A percentile compares a stretch with the other conserved stretches of the same genome.
phyloP scores from a whole-genome alignment of 257 asterid genomes.

The Primulina eburnea region DNA sequence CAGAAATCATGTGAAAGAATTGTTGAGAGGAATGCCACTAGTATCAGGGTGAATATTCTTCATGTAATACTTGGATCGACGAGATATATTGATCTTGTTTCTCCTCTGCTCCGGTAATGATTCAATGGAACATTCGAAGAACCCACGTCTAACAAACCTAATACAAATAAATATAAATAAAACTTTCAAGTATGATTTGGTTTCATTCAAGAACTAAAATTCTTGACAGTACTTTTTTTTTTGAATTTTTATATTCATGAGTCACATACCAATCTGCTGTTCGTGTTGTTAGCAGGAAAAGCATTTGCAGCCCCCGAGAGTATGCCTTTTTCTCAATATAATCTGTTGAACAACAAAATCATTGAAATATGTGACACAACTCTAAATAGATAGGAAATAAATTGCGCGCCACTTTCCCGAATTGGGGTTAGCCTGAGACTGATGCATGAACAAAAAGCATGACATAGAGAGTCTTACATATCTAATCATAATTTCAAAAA shows the following conservation, averaged over 20 bases:
- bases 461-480: background rate
- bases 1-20: conserved; percentile 35
- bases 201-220: background rate
- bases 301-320: conserved; percentile 67
- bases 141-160: conserved; percentile 98
- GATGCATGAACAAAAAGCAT: background rate
- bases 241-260: too few relatives aligned
- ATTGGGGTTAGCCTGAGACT: background rate
- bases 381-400: conserved; percentile 6
- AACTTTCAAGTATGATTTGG: background rate
- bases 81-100: conserved; percentile 69
- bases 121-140: conserved; percentile 70
- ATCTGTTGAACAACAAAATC: conserved; percentile 43
- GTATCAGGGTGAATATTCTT: conserved; percentile 69
- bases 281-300: conserved; percentile 88
- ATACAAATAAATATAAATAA: too few relatives aligned
- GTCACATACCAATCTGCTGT: conserved; percentile 82
- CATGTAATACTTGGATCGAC: conserved; percentile 83
- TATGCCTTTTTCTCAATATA: conserved; percentile 91
- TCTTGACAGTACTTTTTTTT: too few relatives aligned
- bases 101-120: conserved; percentile 69
- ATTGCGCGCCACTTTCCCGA: background rate
- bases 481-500: background rate
- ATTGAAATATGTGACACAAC: background rate
- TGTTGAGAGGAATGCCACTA: conserved; percentile 65